Conservation (phyloP, 305 asterid species). For the Euphrasia arctica region DNA sequence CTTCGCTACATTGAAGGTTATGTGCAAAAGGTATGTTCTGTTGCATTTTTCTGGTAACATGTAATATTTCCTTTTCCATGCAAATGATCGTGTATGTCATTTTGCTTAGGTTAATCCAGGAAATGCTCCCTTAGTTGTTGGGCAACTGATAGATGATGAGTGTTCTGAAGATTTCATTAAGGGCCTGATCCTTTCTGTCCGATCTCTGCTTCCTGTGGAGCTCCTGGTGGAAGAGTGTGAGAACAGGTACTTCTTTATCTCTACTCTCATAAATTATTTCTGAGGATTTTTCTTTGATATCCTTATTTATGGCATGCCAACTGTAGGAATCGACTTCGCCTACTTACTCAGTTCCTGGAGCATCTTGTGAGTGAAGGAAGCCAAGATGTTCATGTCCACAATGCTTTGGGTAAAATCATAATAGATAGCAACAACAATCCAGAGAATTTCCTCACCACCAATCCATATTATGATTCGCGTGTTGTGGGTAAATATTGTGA, state of each 20-base stretch:
- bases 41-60: background rate
- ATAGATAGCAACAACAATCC: slow-evolving; percentile 54
- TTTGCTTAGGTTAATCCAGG: slow-evolving; percentile 89
- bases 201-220: slow-evolving; percentile 98
- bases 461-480: slow-evolving; percentile 96
- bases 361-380: slow-evolving; percentile 99
- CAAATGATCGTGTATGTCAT: slow-evolving; percentile 26
- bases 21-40: slow-evolving; percentile 81
- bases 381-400: slow-evolving; percentile 98
- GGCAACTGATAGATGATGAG: slow-evolving; percentile 97
- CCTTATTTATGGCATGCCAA: slow-evolving; percentile 25
- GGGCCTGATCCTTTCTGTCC: slow-evolving; percentile 95
- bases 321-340: slow-evolving; percentile 95
- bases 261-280: slow-evolving; percentile 2
- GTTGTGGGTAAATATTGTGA: slow-evolving; percentile 99
- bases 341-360: slow-evolving; percentile 97
- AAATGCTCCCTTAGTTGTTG: slow-evolving; percentile 98
- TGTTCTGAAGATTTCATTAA: slow-evolving; percentile 99
- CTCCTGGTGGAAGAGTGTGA: slow-evolving; percentile 99
- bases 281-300: slow-evolving; percentile 19
- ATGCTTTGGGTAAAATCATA: no score
- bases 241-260: slow-evolving; percentile 54
- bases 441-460: slow-evolving; percentile 98
- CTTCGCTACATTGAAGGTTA: slow-evolving; percentile 99
- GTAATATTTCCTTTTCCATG: slow-evolving; percentile 12